These are phyloP conservation scores for Beauveria rudraprayagi DNA, from an alignment of 2,329 filamentous ascomycete species.

Conservation along the genomic window DNA sequence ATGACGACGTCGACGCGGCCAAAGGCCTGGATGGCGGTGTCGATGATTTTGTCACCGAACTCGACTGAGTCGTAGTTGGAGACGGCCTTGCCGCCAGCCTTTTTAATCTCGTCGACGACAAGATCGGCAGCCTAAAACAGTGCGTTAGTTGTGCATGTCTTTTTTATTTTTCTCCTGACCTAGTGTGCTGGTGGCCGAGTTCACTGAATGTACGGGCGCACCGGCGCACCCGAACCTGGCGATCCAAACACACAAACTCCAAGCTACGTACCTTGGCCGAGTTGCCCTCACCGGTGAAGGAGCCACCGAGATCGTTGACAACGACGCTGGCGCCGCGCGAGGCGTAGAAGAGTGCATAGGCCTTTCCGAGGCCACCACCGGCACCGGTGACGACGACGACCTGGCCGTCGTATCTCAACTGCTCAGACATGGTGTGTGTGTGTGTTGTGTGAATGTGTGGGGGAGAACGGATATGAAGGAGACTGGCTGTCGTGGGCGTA, in stretches of 20 bases:
- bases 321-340: constrained; percentile 89
- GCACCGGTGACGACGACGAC: constrained; percentile 77
- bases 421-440: constrained; percentile 43
- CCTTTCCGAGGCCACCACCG: constrained; percentile 70
- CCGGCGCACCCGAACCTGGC: not conserved
- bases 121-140: constrained; percentile 63
- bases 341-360: constrained; percentile 84
- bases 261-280: constrained; percentile 63
- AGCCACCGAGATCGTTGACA: constrained; percentile 90
- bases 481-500: not conserved
- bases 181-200: not conserved
- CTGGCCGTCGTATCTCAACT: constrained; percentile 77
- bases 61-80: constrained; percentile 97
- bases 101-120: constrained; percentile 75
- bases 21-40: constrained; percentile 71
- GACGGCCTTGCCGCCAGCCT: constrained; percentile 86
- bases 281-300: constrained; percentile 85
- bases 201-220: not conserved
- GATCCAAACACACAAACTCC: not conserved
- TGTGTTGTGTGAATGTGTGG: not conserved
- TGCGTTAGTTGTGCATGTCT: constrained; percentile 14
- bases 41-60: constrained; percentile 88
- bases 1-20: constrained; percentile 90
- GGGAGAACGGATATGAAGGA: not conserved
- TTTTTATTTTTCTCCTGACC: not conserved